Percentiles rank a stretch among this genome's conserved stretches.
Conservation (phyloP, 2,329 filamentous ascomycete genomes). For the Magnaporthales sp. region DNA sequence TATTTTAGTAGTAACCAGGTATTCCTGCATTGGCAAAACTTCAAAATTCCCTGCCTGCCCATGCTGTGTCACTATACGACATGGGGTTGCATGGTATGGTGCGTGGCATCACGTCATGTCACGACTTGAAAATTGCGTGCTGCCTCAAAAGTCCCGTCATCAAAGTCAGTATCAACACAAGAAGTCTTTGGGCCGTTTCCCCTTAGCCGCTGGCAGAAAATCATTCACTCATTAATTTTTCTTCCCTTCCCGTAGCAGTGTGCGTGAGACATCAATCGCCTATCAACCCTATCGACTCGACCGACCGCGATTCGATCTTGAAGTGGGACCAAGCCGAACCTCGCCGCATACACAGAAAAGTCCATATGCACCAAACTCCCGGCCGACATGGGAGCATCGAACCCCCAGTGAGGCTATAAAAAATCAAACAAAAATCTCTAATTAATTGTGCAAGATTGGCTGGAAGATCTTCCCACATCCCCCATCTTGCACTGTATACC, state of each 20-base stretch:
- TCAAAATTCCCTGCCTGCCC: background rate
- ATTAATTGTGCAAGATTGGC: background rate
- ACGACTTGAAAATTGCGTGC: background rate
- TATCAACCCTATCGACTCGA: background rate
- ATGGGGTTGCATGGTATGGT: background rate
- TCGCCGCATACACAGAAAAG: background rate
- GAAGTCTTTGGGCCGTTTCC: background rate
- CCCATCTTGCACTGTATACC: background rate
- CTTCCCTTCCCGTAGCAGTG: background rate
- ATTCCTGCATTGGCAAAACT: background rate
- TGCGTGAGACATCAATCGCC: background rate
- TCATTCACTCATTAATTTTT: background rate
- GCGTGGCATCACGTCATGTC: background rate
- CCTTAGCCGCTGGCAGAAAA: background rate
- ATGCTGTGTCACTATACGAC: background rate
- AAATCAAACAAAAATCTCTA: background rate
- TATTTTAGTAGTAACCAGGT: background rate
- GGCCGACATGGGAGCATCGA: background rate
- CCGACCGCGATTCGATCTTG: background rate
- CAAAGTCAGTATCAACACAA: background rate
- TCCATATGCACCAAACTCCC: background rate
- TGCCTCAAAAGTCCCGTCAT: background rate
- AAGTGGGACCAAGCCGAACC: background rate
- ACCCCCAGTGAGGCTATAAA: background rate
- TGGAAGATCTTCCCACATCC: background rate